phyloP scores from a whole-genome alignment of 148 eudicot species.

The Oxyria digyna region DNA sequence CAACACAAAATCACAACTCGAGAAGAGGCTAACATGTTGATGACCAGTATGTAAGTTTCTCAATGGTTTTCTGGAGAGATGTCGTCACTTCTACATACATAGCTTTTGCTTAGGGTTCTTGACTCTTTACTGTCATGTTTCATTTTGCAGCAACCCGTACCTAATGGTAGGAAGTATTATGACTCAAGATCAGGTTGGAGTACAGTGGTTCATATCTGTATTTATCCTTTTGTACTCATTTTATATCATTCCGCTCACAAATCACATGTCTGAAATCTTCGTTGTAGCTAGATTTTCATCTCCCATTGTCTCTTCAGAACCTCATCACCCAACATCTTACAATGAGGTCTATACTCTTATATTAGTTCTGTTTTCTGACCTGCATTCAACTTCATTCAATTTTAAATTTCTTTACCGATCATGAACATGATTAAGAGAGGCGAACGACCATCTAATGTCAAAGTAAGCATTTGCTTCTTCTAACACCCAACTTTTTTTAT shows the following conservation, averaged over 20 bases:
- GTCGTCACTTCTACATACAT: no score
- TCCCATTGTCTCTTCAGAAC: slow-evolving; percentile 46
- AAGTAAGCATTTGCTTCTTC: slow-evolving; percentile 33
- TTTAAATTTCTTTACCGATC: slow-evolving; percentile 30
- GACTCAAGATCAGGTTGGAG: slow-evolving; percentile 50
- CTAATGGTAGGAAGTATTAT: slow-evolving; percentile 30
- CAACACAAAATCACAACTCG: slow-evolving; percentile 36
- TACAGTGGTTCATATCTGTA: not conserved
- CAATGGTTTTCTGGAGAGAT: slow-evolving; percentile 51
- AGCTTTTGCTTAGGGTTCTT: not conserved
- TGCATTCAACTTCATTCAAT: not conserved
- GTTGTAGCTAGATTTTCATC: slow-evolving; percentile 57
- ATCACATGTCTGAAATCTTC: slow-evolving; percentile 11
- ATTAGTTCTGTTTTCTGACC: not conserved
- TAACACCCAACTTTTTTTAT: not conserved
- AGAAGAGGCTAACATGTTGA: slow-evolving; percentile 28
- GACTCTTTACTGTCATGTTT: not conserved
- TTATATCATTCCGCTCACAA: slow-evolving; percentile 7
- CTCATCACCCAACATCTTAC: slow-evolving; percentile 72
- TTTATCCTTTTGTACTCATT: not conserved
- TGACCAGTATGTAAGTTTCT: slow-evolving; percentile 41
- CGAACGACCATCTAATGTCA: slow-evolving; percentile 72
- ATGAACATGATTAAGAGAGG: slow-evolving; percentile 92
- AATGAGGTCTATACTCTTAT: slow-evolving; percentile 34
- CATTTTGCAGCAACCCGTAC: slow-evolving; percentile 27